A percentile compares a stretch with the other conserved stretches of the same genome.
Conservation (phyloP, 495 filamentous ascomycete genomes). For the Recurvomyces mirabilis region DNA sequence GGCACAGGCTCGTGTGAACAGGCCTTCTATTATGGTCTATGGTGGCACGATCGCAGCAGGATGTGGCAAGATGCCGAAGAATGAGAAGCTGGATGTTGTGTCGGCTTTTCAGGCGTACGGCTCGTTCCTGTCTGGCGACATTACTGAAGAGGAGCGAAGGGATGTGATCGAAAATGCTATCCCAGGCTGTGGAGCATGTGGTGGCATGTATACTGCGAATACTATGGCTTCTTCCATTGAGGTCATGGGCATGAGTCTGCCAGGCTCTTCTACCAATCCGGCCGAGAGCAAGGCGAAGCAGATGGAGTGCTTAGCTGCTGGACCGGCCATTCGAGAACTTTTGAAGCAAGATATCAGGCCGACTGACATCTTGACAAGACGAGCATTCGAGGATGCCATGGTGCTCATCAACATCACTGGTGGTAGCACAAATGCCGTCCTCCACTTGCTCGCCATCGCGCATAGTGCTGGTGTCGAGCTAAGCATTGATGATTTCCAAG, state of each 20-base stretch:
- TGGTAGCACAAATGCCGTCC: conserved; percentile 92
- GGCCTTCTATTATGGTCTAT: conserved; percentile 93
- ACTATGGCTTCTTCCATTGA: conserved; percentile 98
- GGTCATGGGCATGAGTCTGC: conserved; percentile 87
- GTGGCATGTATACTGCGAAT: conserved; percentile 99
- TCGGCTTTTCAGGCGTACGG: conserved; percentile 98
- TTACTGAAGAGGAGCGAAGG: conserved; percentile 77
- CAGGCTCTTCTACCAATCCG: conserved; percentile 85
- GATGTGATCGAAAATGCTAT: conserved; percentile 94
- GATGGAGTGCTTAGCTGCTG: conserved; percentile 73
- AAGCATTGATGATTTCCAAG: conserved; percentile 95
- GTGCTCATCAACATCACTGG: conserved; percentile 87
- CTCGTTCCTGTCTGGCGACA: conserved; percentile 83
- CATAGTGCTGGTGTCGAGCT: conserved; percentile 88
- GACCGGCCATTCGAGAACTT: conserved; percentile 75
- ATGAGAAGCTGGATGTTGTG: conserved; percentile 81
- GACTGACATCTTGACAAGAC: conserved; percentile 76
- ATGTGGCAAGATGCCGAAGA: conserved; percentile 52
- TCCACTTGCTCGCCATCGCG: conserved; percentile 93
- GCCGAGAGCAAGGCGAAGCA: conserved; percentile 79
- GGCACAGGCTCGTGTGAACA: conserved; percentile 91
- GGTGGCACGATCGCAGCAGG: conserved; percentile 91
- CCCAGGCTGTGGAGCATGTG: conserved; percentile 86
- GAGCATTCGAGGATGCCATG: conserved; percentile 97
- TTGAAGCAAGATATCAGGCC: conserved; percentile 83